Base-by-base conservation (phyloP, 129 eudicot genomes). In the Silybum marianum region DNA sequence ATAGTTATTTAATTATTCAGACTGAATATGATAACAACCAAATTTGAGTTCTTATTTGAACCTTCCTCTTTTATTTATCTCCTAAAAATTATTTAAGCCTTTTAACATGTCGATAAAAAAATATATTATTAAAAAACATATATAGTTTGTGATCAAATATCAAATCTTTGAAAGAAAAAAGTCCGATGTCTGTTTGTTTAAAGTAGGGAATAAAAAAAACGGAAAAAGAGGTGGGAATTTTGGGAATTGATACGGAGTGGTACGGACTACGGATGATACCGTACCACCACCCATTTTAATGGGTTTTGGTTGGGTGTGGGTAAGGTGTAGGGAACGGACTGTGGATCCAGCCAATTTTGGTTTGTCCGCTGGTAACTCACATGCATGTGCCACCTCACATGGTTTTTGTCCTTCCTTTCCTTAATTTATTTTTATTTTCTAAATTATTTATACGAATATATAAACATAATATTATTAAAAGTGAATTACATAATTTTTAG, bases 311-410 rank as follows among this genome's bases (percentile, higher is more conserved):
- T 77, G 46, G 73, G 38, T 82, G 78, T 36, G 81, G 48, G 78
- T 54, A 18, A 67, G 74, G 82, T 78, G 78, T 72, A 83, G 82
- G 78, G 69, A 77, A 83, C 4, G 23, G 58, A 51, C 11, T 24
- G 24, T 60, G 74, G 73, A 77, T 83, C 66, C 82, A 71, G 11
- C 74, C 82, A 71, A 70, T 4, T 23, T 32, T 36, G 18, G 42
- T 69, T 82, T 71, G 85, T 82, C 66, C 44, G 13, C 74, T 10
- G 36, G 36, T 32, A 62, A 83, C 39, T 83, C 86, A 83, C 85
- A 75, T 82, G 77, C 85, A 82, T 76, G 72, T 77, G 82, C 76
- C 86, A 77, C 78, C 51, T 83, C 86, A 83, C 86, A 83, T 83
- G 86, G 8, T 72, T 72, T 39, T 32, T 77, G 7, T 82, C 60